Evolutionary conservation across 148 eudicot genomes (phyloP).

Genomic region (Pouteria glomerata): DNA sequence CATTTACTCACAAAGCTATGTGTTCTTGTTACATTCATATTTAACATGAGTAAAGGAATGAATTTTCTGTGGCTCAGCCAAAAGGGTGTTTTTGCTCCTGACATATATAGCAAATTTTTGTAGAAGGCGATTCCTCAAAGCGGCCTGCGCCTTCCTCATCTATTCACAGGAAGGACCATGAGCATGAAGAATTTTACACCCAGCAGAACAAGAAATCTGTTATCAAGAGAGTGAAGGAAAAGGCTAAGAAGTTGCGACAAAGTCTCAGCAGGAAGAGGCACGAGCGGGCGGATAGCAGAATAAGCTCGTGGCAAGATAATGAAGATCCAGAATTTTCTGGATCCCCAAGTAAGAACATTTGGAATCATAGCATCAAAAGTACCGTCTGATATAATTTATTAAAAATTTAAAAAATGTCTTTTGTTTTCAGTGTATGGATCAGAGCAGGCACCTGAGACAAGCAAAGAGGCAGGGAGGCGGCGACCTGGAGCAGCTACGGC

Average conservation of each 20-base stretch:
- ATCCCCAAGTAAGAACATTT: constrained; percentile 29
- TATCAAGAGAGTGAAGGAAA: constrained; percentile 66
- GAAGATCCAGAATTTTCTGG: constrained; percentile 35
- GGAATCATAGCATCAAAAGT: neutral
- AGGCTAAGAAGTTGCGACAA: constrained; percentile 54
- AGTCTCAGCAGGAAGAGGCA: constrained; percentile 34
- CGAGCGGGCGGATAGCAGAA: constrained; percentile 15
- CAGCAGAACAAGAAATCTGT: constrained; percentile 53
- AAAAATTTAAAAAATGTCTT: too few species aligned
- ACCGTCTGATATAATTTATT: neutral
- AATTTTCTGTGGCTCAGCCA: neutral
- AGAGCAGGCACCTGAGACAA: constrained; percentile 40
- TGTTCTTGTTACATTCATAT: too few species aligned
- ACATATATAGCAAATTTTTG: neutral
- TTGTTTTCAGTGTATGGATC: constrained; percentile 56
- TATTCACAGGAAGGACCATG: constrained; percentile 26
- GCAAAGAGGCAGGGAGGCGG: constrained; percentile 35
- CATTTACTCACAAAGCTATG: too few species aligned
- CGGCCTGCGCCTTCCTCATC: constrained; percentile 34
- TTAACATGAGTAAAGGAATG: too few species aligned
- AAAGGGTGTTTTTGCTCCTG: neutral
- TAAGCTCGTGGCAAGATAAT: constrained; percentile 36
- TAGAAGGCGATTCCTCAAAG: constrained; percentile 37
- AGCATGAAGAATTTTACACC: constrained; percentile 41
- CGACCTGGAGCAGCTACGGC: constrained; percentile 34